phyloP scores from a whole-genome alignment of 2,329 filamentous ascomycete species.

The Neoscytalidium dimidiatum region DNA sequence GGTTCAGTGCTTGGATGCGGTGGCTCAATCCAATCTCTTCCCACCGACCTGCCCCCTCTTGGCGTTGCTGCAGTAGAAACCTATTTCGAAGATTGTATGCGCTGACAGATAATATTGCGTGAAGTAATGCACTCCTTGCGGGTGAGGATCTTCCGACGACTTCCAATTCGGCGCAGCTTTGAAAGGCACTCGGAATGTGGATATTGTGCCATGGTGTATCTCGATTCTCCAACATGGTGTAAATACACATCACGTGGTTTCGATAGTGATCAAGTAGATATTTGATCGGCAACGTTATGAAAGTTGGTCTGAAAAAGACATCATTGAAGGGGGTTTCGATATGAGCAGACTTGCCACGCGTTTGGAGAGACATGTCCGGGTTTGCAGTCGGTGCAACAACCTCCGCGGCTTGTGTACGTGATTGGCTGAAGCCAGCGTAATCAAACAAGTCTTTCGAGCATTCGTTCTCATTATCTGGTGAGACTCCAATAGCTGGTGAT shows the following conservation, averaged over 20 bases:
- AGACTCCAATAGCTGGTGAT: too few species aligned
- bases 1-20: neutral
- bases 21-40: neutral
- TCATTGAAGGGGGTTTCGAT: neutral
- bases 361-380: neutral
- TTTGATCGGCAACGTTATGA: neutral
- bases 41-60: neutral
- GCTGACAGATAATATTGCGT: neutral
- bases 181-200: neutral
- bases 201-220: neutral
- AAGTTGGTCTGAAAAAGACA: neutral
- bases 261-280: neutral
- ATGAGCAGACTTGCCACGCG: neutral
- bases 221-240: neutral
- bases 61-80: neutral
- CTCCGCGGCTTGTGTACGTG: too few species aligned
- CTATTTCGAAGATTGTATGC: neutral
- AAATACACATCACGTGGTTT: neutral
- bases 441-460: too few species aligned
- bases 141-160: neutral
- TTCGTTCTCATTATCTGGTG: too few species aligned
- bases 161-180: neutral
- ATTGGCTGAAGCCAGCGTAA: too few species aligned
- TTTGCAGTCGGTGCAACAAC: neutral
- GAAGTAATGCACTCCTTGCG: neutral